phyloP scores from a whole-genome alignment of 2,329 filamentous ascomycete species.

The Cyphellophora attinorum region DNA sequence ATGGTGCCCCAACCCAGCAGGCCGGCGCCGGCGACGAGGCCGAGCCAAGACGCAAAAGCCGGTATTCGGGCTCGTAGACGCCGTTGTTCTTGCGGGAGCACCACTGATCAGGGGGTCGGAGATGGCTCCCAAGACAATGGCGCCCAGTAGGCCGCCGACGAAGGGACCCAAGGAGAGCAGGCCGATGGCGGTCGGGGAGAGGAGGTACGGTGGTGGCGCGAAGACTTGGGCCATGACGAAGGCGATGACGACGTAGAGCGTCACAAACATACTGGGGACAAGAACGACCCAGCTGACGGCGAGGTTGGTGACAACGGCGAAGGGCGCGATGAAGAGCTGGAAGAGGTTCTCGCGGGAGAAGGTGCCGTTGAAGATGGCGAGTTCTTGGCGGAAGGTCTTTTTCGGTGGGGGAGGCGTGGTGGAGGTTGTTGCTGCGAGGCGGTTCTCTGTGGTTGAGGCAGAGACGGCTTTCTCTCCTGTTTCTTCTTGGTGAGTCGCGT shows the following conservation, averaged over 20 bases:
- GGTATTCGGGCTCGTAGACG: constrained; percentile 31
- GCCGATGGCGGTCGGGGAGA: constrained; percentile 20
- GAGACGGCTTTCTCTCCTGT: constrained; percentile 3
- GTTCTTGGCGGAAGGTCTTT: constrained; percentile 11
- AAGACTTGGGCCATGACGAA: constrained; percentile 22
- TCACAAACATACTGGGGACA: constrained; percentile 14
- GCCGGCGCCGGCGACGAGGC: too few species aligned
- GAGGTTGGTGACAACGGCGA: constrained; percentile 23
- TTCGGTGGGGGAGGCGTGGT: constrained; percentile 6
- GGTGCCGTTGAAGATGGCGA: constrained; percentile 9
- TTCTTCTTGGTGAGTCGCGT: constrained; percentile 11
- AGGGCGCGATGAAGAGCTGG: constrained; percentile 21
- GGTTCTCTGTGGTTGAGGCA: constrained; percentile 6
- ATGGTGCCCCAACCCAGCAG: too few species aligned
- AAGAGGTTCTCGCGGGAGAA: constrained; percentile 13
- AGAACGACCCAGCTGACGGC: constrained; percentile 23
- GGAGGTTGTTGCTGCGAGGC: constrained; percentile 8
- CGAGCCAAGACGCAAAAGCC: too few species aligned
- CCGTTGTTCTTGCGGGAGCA: constrained; percentile 34
- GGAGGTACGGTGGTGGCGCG: constrained; percentile 23
- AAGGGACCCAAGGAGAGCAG: constrained; percentile 11
- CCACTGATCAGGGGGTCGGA: constrained; percentile 22
- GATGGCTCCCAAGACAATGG: constrained; percentile 16
- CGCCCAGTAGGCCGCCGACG: constrained; percentile 7
- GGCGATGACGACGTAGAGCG: constrained; percentile 16